Evolutionary conservation across 495 filamentous ascomycete species (phyloP), one percentile per base, ranked within the genome.

Genomic region (Amniculicola lignicola): DNA sequence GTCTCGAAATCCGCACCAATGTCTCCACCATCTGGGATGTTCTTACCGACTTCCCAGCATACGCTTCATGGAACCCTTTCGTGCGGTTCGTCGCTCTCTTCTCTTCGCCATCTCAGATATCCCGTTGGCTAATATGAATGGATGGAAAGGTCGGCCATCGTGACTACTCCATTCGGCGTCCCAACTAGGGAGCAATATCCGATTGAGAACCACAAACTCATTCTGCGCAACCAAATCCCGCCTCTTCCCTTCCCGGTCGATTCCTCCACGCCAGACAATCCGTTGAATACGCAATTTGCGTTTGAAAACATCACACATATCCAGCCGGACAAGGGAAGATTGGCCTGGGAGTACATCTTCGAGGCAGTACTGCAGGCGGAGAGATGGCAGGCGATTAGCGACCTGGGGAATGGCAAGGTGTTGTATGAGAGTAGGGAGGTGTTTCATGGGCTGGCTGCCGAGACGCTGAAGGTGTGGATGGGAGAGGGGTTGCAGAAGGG

Each of bases 341-440:
- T 62, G 6, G 59, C 59, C 5, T 62, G 59, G 59, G 46, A 43
- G 48, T 52, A 52, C 19, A 7, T 51, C 2, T 15, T 9, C 14
- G 44, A 51, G 2, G 29, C 15, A 12, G 14, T 38, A 12, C 51
- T 62, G 1, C 33, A 44, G 3, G 37, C 51, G 27, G 52, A 56
- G 36, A 22, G 52, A 15, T 62, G 59, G 59, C 51, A 52, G 25
- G 59, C 52, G 14, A 22, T 62, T 14, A 57, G 52, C 24, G 46
- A 39, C 10, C 6, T 45, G 16, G 47, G 25, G 12, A 35, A 43
- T 22, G 59, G 59, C n/a, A 46, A 24, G 31, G 53, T 56, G 23
- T 40, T 62, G 53, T 62, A 62, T 42, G 59, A 62, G 53, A 57
- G 53, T 27, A 46, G 52, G 7, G 59, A 62, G 41, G 59, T 62